These are phyloP conservation scores for Fraxinus pennsylvanica DNA, from an alignment of 257 asterid genomes.

Conservation along the genomic window DNA sequence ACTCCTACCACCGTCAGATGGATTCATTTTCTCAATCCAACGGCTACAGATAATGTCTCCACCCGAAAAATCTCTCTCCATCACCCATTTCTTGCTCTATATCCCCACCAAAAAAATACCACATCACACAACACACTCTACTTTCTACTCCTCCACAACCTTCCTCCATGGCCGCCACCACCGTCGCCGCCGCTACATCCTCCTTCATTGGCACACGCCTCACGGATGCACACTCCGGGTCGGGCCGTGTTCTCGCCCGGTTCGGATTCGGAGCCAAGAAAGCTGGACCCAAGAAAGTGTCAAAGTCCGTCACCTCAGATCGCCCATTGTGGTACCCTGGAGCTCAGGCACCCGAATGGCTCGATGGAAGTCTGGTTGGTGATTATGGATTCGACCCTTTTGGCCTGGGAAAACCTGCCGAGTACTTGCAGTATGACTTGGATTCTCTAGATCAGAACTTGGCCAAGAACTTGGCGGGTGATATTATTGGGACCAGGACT, in stretches of 20 bases:
- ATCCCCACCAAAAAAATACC: conserved; percentile 29
- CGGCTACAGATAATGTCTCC: conserved; percentile 35
- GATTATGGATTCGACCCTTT: conserved; percentile 96
- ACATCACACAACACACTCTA: neutral
- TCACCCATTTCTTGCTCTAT: conserved; percentile 36
- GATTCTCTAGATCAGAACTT: conserved; percentile 90
- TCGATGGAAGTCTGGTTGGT: conserved; percentile 82
- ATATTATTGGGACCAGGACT: conserved; percentile 77
- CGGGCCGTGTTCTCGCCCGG: conserved; percentile 73
- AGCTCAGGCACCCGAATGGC: conserved; percentile 76
- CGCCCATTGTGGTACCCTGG: conserved; percentile 94
- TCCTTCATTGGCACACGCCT: conserved; percentile 76
- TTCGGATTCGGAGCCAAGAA: conserved; percentile 69
- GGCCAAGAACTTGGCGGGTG: conserved; percentile 80
- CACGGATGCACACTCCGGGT: conserved; percentile 52
- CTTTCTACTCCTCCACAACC: neutral
- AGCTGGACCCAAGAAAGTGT: conserved; percentile 43
- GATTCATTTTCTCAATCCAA: conserved; percentile 44
- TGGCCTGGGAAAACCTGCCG: conserved; percentile 89
- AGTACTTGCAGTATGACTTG: conserved; percentile 81
- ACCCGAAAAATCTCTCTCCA: conserved; percentile 44
- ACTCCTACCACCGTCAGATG: conserved; percentile 51
- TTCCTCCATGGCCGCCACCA: conserved; percentile 51
- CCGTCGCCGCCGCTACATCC: conserved; percentile 71
- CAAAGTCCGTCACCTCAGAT: conserved; percentile 38